Base-by-base conservation (phyloP, 306 rosid genomes). In the Sesbania bispinosa region DNA sequence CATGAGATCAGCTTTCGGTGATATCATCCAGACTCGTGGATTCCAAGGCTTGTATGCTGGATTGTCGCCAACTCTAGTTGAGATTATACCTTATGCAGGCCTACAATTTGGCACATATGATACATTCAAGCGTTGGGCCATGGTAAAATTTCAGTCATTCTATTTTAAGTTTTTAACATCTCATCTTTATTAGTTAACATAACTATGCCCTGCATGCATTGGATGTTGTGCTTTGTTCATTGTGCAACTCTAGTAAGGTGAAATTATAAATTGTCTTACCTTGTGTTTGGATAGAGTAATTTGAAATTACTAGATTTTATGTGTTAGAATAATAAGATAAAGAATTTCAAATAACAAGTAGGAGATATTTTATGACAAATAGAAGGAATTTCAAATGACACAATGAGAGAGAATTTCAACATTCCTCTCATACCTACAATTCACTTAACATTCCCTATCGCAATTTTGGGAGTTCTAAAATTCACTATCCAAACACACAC, bases 41-140 rank as follows among this genome's bases (percentile, higher is more conserved):
- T 69, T 85, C 71, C 92, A 67, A 79, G 97, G 98, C 45, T 52
- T 94, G 74, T 94, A 94, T 54, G 83, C 97, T 62, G 98, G 98
- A 80, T 68, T 94, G 69, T 86, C 94, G 1, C 98, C 98, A 39
- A 94, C 96, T 20, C 82, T 94, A 81, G 96, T 94, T 69, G 97
- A 94, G 90, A 94, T 94, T 81, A 75, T 94, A 84, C 97, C 98
- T 21, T 94, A 94, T 58, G 98, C 98, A 1, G 98, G 98, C 3
- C 80, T 94, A 70, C 98, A 94, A 73, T 94, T 94, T 75, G 98
- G 98, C 36, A 94, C 95, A 58, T 89, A 87, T 33, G 97, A 90
- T 71, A 86, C 96, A n/a, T 94, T 94, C 77, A 94, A 89, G 88
- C 91, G 95, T 14, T 94, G 97, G 98, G 53, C 89, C 70, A 54